A percentile compares a stretch with the other conserved stretches of the same genome.
Conservation (phyloP, 805 yeast species). For the Saturnispora halmiae region DNA sequence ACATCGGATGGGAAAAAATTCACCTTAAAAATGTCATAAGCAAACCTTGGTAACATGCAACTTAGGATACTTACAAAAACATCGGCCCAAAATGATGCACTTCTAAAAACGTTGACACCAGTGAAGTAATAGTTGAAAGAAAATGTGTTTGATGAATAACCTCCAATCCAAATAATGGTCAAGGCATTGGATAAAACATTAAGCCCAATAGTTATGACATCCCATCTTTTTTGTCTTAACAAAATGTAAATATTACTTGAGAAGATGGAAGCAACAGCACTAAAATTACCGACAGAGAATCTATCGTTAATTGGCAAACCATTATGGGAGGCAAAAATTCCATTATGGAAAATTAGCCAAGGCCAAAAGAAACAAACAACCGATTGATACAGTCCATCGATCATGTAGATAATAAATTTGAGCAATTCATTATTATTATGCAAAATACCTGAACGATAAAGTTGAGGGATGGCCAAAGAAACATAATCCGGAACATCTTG, state of each 20-base stretch:
- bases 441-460: slow-evolving; percentile 59
- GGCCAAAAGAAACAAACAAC: slow-evolving; percentile 61
- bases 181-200: slow-evolving; percentile 46
- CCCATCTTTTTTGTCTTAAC: slow-evolving; percentile 70
- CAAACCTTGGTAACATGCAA: slow-evolving; percentile 55
- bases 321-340: slow-evolving; percentile 30
- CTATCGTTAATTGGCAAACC: slow-evolving; percentile 58
- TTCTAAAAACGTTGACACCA: slow-evolving; percentile 55
- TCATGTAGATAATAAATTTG: slow-evolving; percentile 53
- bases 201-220: slow-evolving; percentile 52
- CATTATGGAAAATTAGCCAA: slow-evolving; percentile 44
- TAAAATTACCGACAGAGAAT: slow-evolving; percentile 61
- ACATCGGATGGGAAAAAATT: slow-evolving; percentile 55
- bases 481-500: slow-evolving; percentile 65
- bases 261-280: slow-evolving; percentile 50
- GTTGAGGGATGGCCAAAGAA: slow-evolving; percentile 59
- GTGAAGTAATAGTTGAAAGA: slow-evolving; percentile 56
- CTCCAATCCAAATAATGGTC: slow-evolving; percentile 72
- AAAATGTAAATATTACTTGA: slow-evolving; percentile 60
- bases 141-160: slow-evolving; percentile 47
- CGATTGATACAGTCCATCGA: slow-evolving; percentile 67
- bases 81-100: slow-evolving; percentile 57
- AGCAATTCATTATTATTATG: slow-evolving; percentile 52
- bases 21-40: slow-evolving; percentile 39
- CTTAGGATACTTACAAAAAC: slow-evolving; percentile 45